phyloP scores from a whole-genome alignment of 2,329 filamentous ascomycete genomes.

The Aspergillus sp. region DNA sequence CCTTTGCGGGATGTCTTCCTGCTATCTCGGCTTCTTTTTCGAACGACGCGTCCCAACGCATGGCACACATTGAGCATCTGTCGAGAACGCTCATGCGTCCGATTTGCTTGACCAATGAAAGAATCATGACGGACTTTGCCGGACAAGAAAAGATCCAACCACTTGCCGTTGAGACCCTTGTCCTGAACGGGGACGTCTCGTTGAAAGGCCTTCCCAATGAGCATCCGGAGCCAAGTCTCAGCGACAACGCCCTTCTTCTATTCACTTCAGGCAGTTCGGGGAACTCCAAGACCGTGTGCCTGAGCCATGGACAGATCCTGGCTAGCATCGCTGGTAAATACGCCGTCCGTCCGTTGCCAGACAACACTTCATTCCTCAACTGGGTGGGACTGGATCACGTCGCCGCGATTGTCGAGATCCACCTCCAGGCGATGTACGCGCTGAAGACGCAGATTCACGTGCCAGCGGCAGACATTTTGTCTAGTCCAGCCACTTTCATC shows the following conservation, averaged over 20 bases:
- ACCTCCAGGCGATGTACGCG: conserved; percentile 45
- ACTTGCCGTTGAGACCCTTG: conserved; percentile 7
- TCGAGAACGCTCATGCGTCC: conserved; percentile 10
- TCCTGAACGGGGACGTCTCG: conserved; percentile 7
- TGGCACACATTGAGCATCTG: conserved; percentile 30
- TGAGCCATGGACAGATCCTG: conserved; percentile 45
- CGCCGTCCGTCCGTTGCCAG: conserved; percentile 20
- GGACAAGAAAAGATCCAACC: conserved; percentile 4
- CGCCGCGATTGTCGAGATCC: conserved; percentile 51
- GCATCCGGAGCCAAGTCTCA: background rate
- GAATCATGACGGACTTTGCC: conserved; percentile 4
- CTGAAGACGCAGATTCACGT: too few species aligned
- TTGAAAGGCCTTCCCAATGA: background rate
- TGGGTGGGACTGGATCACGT: conserved; percentile 47
- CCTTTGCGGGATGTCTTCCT: conserved; percentile 37
- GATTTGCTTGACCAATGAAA: conserved; percentile 4
- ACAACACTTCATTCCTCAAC: conserved; percentile 40
- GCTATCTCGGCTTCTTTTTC: conserved; percentile 35
- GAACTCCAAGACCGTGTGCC: conserved; percentile 49
- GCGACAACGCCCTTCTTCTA: conserved; percentile 37
- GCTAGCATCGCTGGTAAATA: conserved; percentile 42
- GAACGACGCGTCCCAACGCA: conserved; percentile 24
- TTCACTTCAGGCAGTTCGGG: conserved; percentile 55
- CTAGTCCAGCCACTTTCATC: too few species aligned
- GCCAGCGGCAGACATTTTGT: too few species aligned